Evolutionary conservation across 371 early-diverging fungal species (phyloP), one percentile per base, ranked within the genome.

Genomic region (Umbelopsis sp.): DNA sequence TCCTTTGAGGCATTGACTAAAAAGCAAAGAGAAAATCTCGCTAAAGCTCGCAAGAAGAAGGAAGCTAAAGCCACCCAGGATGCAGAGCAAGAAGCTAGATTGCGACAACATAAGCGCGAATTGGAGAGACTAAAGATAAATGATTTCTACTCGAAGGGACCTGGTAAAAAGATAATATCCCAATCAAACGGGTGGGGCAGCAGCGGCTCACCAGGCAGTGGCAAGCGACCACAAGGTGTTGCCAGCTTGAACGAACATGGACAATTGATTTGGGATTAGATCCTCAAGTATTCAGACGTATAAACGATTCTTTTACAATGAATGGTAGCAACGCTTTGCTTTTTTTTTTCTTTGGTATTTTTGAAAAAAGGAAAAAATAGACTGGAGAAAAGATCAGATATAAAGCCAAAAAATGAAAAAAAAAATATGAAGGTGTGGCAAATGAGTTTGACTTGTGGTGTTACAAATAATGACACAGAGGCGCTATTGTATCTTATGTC

Each of bases 21-120:
- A 65, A 85, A 82, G 52, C 88, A 88, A 63, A 78, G 86, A 20
- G 84, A 86, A 72, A 85, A 83, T 64, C 69, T 70, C 63, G 71
- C 78, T 3, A 73, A 77, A 67, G 79, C 78, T 22, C 74, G 77
- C 48, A 83, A 78, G 50, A 69, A 73, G 51, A 86, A 85, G 48
- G 81, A 79, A 48, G 79, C 73, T 9, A 84, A 83, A 24, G 78
- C 72, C 0, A 63, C 71, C 8, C 74, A 70, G 0, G 80, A 83
- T 7, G 80, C 76, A 9, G 48, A 81, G 20, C 86, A 87, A 67
- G 82, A 71, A 1, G 78, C 81, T 50, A 74, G 87, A 51, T 72
- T 87, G 32, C 76, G 80, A 25, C 73, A 79, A 50, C 89, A 88
- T 70, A 79, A 82, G 63, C 66, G 75, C 4, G 79, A 84, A 53